These are phyloP conservation scores for Rutstroemia sp. DNA, from an alignment of 2,329 filamentous ascomycete genomes.

Conservation along the genomic window DNA sequence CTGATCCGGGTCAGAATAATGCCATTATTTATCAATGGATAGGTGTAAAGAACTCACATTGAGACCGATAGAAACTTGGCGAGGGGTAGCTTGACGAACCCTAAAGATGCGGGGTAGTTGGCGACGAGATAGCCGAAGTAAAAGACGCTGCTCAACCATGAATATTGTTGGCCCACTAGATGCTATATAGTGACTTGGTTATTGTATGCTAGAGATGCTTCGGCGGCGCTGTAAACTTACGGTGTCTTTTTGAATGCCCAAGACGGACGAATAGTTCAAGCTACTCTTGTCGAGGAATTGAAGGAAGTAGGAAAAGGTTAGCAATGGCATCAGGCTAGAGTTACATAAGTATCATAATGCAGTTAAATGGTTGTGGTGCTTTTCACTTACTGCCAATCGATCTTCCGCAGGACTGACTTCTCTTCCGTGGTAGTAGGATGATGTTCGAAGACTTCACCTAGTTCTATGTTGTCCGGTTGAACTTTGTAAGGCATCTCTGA, in stretches of 20 bases:
- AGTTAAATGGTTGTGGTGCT: background rate
- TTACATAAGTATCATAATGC: background rate
- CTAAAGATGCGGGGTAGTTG: slow-evolving; percentile 13
- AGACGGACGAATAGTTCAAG: slow-evolving; percentile 33
- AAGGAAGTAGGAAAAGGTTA: background rate
- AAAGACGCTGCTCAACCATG: slow-evolving; percentile 39
- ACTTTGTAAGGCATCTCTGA: background rate
- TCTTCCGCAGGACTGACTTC: background rate
- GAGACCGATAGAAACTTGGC: slow-evolving; percentile 58
- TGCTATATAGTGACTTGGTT: slow-evolving; percentile 3
- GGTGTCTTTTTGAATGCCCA: slow-evolving; percentile 38
- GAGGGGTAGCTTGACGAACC: slow-evolving; percentile 34
- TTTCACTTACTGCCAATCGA: background rate
- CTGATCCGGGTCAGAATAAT: slow-evolving; percentile 36
- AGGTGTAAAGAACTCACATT: slow-evolving; percentile 45
- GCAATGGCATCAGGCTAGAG: slow-evolving; percentile 1
- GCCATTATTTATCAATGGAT: slow-evolving; percentile 46
- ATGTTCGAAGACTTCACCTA: background rate
- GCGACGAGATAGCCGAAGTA: slow-evolving; percentile 33
- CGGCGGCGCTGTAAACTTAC: background rate
- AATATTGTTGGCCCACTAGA: slow-evolving; percentile 36
- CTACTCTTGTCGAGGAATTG: slow-evolving; percentile 9
- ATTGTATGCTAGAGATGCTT: background rate
- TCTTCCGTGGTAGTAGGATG: background rate
- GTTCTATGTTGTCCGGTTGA: background rate